phyloP scores from a whole-genome alignment of 306 rosid species.

The Acacia crassicarpa region DNA sequence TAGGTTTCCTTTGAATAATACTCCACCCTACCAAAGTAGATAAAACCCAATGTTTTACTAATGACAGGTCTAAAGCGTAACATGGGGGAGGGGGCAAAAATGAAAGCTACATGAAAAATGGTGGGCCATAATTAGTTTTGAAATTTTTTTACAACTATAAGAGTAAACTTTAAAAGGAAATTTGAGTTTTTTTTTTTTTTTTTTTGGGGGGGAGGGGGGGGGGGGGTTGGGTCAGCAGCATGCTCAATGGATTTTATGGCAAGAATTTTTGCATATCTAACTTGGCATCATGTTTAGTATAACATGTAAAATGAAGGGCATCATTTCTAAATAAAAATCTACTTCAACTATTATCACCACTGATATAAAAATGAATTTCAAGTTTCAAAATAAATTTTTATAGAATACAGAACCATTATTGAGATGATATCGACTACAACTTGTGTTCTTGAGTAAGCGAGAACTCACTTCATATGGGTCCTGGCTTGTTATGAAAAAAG shows the following conservation, averaged over 20 bases:
- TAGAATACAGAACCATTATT: neutral
- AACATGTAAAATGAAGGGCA: neutral
- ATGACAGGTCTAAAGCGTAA: neutral
- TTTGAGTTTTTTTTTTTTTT: neutral
- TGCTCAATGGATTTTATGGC: constrained; percentile 6
- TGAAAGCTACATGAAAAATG: neutral
- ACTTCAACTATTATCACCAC: neutral
- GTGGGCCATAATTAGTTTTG: neutral
- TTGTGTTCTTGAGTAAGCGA: neutral
- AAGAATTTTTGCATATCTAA: constrained; percentile 17
- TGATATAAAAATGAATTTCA: neutral
- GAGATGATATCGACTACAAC: neutral
- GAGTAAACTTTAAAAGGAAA: neutral
- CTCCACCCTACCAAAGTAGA: constrained; percentile 71
- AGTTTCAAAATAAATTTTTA: neutral
- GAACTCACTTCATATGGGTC: constrained; percentile 90
- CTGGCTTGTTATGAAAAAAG: constrained; percentile 87
- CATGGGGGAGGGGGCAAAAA: neutral
- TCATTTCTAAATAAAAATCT: neutral
- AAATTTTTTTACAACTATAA: neutral
- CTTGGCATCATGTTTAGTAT: neutral
- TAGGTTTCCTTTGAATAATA: constrained; percentile 91
- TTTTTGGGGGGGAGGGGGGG: neutral
- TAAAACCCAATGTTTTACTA: neutral
- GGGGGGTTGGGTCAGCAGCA: neutral